Conservation (phyloP, 2,329 filamentous ascomycete genomes). For the Colletotrichum echinochloae region DNA sequence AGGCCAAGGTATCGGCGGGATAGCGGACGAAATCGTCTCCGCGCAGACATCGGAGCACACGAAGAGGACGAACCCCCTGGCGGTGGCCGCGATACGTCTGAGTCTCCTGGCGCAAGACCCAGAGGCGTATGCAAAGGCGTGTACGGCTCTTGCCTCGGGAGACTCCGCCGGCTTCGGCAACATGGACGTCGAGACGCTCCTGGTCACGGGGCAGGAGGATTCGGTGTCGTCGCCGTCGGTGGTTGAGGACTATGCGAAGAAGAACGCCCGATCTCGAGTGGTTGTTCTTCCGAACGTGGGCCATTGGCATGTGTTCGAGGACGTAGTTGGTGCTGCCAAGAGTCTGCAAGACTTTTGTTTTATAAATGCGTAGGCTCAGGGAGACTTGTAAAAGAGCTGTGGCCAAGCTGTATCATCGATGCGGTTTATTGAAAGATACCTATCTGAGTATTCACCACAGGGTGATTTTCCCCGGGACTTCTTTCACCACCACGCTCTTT, state of each 20-base stretch:
- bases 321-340: constrained; percentile 50
- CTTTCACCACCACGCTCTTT: neutral
- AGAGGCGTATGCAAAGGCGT: constrained; percentile 67
- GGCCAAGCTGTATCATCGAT: neutral
- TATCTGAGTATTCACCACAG: neutral
- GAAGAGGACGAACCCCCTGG: constrained; percentile 53
- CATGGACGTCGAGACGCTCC: constrained; percentile 49
- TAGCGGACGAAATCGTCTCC: constrained; percentile 54
- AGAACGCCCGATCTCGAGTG: constrained; percentile 47
- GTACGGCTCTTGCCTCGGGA: constrained; percentile 58
- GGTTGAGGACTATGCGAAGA: constrained; percentile 48
- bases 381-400: neutral
- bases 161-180: constrained; percentile 48
- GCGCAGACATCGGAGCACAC: constrained; percentile 53
- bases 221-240: constrained; percentile 53
- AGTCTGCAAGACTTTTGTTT: constrained; percentile 45
- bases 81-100: constrained; percentile 55
- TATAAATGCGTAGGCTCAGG: neutral
- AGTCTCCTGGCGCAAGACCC: constrained; percentile 61
- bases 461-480: neutral
- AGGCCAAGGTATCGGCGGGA: constrained; percentile 56
- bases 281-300: constrained; percentile 56
- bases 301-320: constrained; percentile 65
- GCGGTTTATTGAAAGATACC: neutral
- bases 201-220: constrained; percentile 61